Conservation (phyloP, 257 asterid species). For the Vinca minor region DNA sequence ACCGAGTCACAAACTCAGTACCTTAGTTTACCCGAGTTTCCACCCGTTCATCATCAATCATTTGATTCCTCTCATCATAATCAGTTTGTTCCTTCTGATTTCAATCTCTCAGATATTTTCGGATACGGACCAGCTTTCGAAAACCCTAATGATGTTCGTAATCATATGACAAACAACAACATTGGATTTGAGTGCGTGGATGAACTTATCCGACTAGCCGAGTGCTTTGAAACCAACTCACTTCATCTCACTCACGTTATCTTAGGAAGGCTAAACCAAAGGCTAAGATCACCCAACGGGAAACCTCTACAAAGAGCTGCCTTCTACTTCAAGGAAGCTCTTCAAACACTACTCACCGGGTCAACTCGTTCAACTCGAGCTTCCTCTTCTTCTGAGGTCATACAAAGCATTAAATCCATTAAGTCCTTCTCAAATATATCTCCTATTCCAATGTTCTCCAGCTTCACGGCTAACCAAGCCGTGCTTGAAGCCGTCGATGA, state of each 20-base stretch:
- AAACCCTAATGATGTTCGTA: constrained; percentile 17
- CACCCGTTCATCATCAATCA: constrained; percentile 25
- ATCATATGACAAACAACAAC: constrained; percentile 18
- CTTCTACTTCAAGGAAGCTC: constrained; percentile 92
- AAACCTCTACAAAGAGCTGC: constrained; percentile 79
- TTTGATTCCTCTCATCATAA: no score
- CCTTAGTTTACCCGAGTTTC: constrained; percentile 34
- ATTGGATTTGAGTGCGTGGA: constrained; percentile 63
- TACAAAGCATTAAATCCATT: constrained; percentile 68
- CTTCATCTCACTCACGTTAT: constrained; percentile 65
- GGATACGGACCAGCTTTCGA: constrained; percentile 26
- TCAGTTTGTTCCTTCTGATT: no score
- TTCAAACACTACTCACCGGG: constrained; percentile 62
- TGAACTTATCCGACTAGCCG: constrained; percentile 75
- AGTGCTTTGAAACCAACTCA: constrained; percentile 79
- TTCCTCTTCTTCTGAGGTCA: constrained; percentile 41
- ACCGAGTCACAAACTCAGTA: constrained; percentile 28
- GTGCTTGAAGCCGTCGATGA: constrained; percentile 78
- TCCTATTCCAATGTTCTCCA: constrained; percentile 71
- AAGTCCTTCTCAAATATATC: constrained; percentile 61
- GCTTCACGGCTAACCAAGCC: constrained; percentile 87
- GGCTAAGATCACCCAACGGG: constrained; percentile 51
- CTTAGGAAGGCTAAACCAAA: constrained; percentile 76
- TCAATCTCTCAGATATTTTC: constrained; percentile 30
- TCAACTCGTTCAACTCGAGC: constrained; percentile 55